Evolutionary conservation across 2,329 filamentous ascomycete genomes (phyloP).

Genomic region (Ophiostoma populinum): DNA sequence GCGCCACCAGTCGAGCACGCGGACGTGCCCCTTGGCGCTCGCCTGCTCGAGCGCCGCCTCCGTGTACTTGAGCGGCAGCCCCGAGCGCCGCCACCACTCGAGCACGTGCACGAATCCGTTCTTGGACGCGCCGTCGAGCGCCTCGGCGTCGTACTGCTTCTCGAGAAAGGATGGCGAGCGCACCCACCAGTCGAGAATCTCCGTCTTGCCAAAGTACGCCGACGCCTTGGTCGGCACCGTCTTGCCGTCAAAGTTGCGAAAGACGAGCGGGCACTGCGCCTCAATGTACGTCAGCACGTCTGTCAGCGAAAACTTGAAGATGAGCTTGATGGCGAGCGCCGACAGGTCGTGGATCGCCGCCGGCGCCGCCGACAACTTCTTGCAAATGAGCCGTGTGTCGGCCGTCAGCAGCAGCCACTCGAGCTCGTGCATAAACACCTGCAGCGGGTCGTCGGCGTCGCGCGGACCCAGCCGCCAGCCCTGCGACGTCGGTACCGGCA

Average conservation of each 20-base stretch:
- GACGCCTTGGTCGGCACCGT: constrained; percentile 80
- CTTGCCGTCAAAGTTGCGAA: constrained; percentile 72
- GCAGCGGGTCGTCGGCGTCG: constrained; percentile 43
- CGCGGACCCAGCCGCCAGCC: constrained; percentile 50
- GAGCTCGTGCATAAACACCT: constrained; percentile 58
- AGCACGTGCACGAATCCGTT: constrained; percentile 73
- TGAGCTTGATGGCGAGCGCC: constrained; percentile 66
- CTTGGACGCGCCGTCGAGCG: constrained; percentile 72
- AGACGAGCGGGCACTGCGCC: constrained; percentile 49
- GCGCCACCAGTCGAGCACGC: constrained; percentile 88
- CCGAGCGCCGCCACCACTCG: constrained; percentile 73
- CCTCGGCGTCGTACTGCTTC: constrained; percentile 72
- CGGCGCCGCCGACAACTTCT: constrained; percentile 53
- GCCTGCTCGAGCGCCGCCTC: constrained; percentile 79
- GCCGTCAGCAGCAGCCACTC: constrained; percentile 73
- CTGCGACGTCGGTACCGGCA: constrained; percentile 42
- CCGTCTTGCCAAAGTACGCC: constrained; percentile 65
- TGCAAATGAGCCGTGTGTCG: constrained; percentile 52
- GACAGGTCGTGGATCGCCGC: constrained; percentile 57
- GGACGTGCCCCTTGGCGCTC: constrained; percentile 66
- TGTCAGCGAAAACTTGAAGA: constrained; percentile 78
- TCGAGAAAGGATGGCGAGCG: constrained; percentile 66
- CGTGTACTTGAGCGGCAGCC: constrained; percentile 67
- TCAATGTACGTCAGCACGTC: constrained; percentile 56
- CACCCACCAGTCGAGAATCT: constrained; percentile 84